Conservation (phyloP, 1,139 yeast species). For the Pichia sp. region DNA sequence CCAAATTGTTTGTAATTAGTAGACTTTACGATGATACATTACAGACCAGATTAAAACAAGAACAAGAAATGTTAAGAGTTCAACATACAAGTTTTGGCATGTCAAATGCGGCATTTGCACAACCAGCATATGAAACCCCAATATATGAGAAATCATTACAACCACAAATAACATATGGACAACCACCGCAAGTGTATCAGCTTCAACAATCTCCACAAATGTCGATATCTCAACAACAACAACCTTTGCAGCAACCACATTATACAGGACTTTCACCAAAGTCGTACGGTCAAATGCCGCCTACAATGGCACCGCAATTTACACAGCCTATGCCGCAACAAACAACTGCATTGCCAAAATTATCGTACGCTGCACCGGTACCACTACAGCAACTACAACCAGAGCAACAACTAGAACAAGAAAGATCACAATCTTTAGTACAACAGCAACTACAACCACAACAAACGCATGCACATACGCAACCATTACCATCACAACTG, state of each 20-base stretch:
- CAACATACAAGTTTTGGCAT: slow-evolving; percentile 1
- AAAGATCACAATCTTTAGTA: too few relatives aligned
- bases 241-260: not conserved
- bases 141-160: not conserved
- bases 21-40: slow-evolving; percentile 72
- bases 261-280: not conserved
- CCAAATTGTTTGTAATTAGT: slow-evolving; percentile 73
- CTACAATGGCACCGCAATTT: not conserved
- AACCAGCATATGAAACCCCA: not conserved
- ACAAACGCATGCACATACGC: not conserved
- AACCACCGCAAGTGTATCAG: slow-evolving; percentile 6
- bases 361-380: not conserved
- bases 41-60: slow-evolving; percentile 53
- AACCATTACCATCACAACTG: not conserved
- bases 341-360: too few relatives aligned
- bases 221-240: not conserved
- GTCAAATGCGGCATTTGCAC: not conserved
- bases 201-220: slow-evolving; percentile 1
- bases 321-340: not conserved
- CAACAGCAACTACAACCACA: not conserved
- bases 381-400: not conserved
- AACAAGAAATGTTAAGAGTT: slow-evolving; percentile 13
- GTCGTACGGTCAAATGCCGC: not conserved
- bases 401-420: not conserved
- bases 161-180: slow-evolving; percentile 9